Conservation (phyloP, 1,284 basidiomycete species). For the Rhodotorula sp. region DNA sequence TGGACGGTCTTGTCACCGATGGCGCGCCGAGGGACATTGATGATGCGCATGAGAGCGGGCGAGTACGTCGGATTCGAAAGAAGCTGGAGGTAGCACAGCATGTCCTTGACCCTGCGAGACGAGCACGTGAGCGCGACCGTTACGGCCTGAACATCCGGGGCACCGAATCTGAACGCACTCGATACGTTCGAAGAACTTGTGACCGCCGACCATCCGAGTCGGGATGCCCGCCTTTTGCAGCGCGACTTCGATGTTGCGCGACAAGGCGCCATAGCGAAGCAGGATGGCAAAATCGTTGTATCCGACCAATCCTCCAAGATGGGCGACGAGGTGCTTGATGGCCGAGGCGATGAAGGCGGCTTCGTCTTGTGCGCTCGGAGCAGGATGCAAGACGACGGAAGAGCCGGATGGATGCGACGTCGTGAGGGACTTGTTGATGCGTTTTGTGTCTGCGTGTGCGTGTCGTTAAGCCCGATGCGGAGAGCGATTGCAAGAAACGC, state of each 20-base stretch:
- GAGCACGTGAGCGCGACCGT: background rate
- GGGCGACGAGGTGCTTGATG: slow-evolving; percentile 72
- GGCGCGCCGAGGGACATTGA: slow-evolving; percentile 71
- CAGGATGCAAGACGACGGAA: slow-evolving; percentile 57
- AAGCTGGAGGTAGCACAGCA: slow-evolving; percentile 82
- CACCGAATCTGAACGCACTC: slow-evolving; percentile 52
- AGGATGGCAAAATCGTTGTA: slow-evolving; percentile 78
- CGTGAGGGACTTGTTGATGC: slow-evolving; percentile 72
- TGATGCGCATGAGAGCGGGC: slow-evolving; percentile 73
- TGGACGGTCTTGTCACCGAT: slow-evolving; percentile 79
- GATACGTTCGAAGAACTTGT: slow-evolving; percentile 81
- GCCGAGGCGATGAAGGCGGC: slow-evolving; percentile 72
- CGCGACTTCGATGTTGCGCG: slow-evolving; percentile 71
- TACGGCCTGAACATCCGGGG: background rate
- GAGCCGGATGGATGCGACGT: slow-evolving; percentile 67
- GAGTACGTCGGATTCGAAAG: slow-evolving; percentile 76
- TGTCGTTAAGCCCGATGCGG: background rate
- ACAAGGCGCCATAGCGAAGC: slow-evolving; percentile 80
- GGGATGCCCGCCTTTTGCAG: slow-evolving; percentile 77
- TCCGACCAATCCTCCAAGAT: slow-evolving; percentile 67
- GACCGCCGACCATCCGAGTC: slow-evolving; percentile 71
- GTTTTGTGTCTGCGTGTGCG: slow-evolving; percentile 59
- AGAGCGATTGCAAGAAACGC: slow-evolving; percentile 8
- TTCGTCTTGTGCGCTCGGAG: slow-evolving; percentile 58
- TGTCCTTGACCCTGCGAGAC: slow-evolving; percentile 67